Percentiles rank a stretch among this genome's conserved stretches.
Evolutionary conservation across 2,329 filamentous ascomycete genomes (phyloP).

Genomic region (Aspergillus sojae): DNA sequence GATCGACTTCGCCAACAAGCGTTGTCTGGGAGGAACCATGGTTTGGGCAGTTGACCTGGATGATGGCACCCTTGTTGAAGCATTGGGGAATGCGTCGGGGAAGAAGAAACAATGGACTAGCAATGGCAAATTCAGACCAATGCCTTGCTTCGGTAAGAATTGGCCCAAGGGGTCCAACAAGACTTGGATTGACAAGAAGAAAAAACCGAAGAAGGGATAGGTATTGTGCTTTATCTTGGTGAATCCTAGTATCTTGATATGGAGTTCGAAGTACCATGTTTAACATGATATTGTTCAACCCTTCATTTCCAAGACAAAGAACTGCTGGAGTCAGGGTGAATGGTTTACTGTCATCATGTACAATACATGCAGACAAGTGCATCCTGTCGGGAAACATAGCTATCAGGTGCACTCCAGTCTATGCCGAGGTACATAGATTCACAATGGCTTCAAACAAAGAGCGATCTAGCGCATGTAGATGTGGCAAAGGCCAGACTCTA

Average conservation of each 20-base stretch:
- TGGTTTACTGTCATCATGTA: background rate
- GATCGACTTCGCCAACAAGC: constrained; percentile 20
- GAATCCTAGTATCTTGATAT: background rate
- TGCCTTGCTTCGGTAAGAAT: background rate
- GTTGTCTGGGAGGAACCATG: constrained; percentile 22
- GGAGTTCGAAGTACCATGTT: background rate
- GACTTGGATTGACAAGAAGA: background rate
- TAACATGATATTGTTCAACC: background rate
- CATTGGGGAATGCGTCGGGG: constrained; percentile 9
- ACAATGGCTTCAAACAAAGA: background rate
- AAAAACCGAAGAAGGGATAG: background rate
- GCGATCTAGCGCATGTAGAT: background rate
- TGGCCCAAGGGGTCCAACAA: background rate
- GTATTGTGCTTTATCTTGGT: background rate
- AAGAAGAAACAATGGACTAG: constrained; percentile 1
- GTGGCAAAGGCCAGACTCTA: too few species aligned
- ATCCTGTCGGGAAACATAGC: background rate
- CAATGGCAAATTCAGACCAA: background rate
- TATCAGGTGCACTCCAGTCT: background rate
- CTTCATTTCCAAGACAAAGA: background rate
- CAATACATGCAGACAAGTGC: background rate
- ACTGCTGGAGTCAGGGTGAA: background rate
- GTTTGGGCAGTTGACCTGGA: constrained; percentile 23
- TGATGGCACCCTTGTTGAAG: constrained; percentile 14
- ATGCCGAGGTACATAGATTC: background rate